phyloP scores from a whole-genome alignment of 768 basidiomycete species.

The Tubosaeta sp. region DNA sequence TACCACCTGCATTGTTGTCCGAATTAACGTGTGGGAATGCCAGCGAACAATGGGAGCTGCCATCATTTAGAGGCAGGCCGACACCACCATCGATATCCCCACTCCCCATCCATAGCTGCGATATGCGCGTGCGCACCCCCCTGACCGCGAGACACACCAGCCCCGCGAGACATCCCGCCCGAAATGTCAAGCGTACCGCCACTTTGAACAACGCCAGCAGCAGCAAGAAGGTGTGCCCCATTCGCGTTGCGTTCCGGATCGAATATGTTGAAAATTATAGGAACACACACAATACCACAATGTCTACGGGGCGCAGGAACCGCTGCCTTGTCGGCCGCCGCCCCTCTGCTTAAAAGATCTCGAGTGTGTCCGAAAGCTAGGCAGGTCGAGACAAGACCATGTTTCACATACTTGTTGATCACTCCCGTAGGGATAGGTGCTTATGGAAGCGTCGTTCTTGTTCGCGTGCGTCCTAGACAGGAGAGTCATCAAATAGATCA shows the following conservation, averaged over 20 bases:
- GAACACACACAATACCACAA: slow-evolving; percentile 8
- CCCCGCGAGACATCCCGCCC: background rate
- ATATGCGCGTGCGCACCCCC: slow-evolving; percentile 18
- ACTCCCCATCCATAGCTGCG: background rate
- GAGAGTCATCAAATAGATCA: slow-evolving; percentile 30
- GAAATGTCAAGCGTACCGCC: background rate
- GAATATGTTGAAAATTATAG: slow-evolving; percentile 10
- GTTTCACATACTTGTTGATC: slow-evolving; percentile 2
- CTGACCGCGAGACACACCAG: slow-evolving; percentile 3
- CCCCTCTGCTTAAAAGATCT: slow-evolving; percentile 36
- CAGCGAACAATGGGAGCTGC: slow-evolving; percentile 19
- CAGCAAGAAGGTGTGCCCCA: slow-evolving; percentile 4
- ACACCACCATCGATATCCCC: background rate
- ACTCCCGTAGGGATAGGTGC: slow-evolving; percentile 36
- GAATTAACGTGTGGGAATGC: background rate
- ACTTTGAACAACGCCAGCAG: background rate
- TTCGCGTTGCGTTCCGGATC: background rate
- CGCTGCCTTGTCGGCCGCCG: slow-evolving; percentile 35
- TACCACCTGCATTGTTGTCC: background rate
- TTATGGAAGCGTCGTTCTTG: slow-evolving; percentile 41
- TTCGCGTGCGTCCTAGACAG: slow-evolving; percentile 30
- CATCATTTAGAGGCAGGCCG: background rate
- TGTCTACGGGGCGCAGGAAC: slow-evolving; percentile 18
- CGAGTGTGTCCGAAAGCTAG: slow-evolving; percentile 40
- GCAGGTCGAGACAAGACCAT: slow-evolving; percentile 16